A percentile compares a stretch with the other conserved stretches of the same genome.
Evolutionary conservation across 1,284 basidiomycete species (phyloP).

Genomic region (Kwoniella shivajii): DNA sequence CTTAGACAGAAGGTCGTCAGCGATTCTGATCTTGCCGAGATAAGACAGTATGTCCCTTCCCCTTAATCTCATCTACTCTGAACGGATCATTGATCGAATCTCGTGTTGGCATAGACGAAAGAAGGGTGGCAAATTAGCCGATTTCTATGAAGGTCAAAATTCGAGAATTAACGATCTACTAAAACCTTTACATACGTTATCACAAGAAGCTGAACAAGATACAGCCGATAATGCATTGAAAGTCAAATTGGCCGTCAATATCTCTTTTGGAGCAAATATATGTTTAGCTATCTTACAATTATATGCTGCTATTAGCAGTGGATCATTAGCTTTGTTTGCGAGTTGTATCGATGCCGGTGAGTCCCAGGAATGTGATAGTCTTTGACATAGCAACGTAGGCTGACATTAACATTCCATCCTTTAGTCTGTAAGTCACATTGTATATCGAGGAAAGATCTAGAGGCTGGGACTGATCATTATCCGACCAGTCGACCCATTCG

Average conservation of each 20-base stretch:
- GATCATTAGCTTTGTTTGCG: conserved; percentile 84
- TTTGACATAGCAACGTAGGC: not conserved
- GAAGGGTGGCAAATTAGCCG: conserved; percentile 47
- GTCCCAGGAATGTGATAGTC: conserved; percentile 4
- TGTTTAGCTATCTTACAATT: conserved; percentile 60
- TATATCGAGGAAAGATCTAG: not conserved
- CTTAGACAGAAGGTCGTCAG: conserved; percentile 52
- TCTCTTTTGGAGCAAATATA: conserved; percentile 77
- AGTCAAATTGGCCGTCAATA: conserved; percentile 85
- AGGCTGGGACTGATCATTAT: not conserved
- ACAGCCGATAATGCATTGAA: conserved; percentile 53
- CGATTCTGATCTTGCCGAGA: conserved; percentile 47
- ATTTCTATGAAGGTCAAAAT: conserved; percentile 83
- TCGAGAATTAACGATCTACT: conserved; percentile 79
- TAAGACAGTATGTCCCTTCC: conserved; percentile 42
- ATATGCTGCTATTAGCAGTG: conserved; percentile 78
- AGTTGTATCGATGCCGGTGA: conserved; percentile 80
- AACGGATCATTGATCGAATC: not conserved
- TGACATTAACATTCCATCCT: not conserved
- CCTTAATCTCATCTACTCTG: no score
- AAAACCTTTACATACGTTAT: conserved; percentile 66
- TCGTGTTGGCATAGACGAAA: conserved; percentile 12
- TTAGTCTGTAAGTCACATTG: conserved; percentile 29
- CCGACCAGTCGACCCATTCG: conserved; percentile 73
- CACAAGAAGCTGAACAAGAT: conserved; percentile 40